Evolutionary conservation across 768 basidiomycete genomes (phyloP).

Genomic region (Daedaleopsis sinensis): DNA sequence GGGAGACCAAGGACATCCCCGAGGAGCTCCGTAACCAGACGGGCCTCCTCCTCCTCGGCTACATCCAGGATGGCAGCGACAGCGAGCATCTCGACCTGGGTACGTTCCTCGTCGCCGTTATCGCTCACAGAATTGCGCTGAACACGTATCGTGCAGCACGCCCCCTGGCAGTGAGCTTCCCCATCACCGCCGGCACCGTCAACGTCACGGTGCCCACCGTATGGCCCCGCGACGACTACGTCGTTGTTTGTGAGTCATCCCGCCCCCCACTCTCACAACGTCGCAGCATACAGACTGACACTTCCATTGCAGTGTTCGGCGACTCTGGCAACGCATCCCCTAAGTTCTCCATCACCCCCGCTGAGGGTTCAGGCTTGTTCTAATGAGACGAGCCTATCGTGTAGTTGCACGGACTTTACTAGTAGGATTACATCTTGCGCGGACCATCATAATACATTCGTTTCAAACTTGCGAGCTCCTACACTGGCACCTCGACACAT

Average conservation of each 20-base stretch:
- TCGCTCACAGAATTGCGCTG: not conserved
- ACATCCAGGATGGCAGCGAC: constrained; percentile 30
- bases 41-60: constrained; percentile 51
- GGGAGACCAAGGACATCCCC: constrained; percentile 47
- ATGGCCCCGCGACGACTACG: constrained; percentile 41
- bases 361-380: not conserved
- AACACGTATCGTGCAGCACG: constrained; percentile 33
- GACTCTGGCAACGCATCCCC: constrained; percentile 45
- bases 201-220: constrained; percentile 44
- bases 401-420: constrained; percentile 5
- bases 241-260: constrained; percentile 44
- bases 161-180: constrained; percentile 47
- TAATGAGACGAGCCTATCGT: not conserved
- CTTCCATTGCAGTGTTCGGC: constrained; percentile 42
- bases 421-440: not conserved
- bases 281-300: not conserved
- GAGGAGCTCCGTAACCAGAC: constrained; percentile 35
- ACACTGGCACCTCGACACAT: too few relatives aligned
- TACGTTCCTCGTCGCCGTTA: constrained; percentile 31
- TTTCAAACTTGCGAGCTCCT: not conserved
- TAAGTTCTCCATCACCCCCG: constrained; percentile 30
- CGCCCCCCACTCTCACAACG: not conserved
- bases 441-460: constrained; percentile 4
- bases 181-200: constrained; percentile 40
- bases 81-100: constrained; percentile 55